These are phyloP conservation scores for Coemansia sp. DNA, from an alignment of 192 early-diverging fungal species.

Conservation along the genomic window DNA sequence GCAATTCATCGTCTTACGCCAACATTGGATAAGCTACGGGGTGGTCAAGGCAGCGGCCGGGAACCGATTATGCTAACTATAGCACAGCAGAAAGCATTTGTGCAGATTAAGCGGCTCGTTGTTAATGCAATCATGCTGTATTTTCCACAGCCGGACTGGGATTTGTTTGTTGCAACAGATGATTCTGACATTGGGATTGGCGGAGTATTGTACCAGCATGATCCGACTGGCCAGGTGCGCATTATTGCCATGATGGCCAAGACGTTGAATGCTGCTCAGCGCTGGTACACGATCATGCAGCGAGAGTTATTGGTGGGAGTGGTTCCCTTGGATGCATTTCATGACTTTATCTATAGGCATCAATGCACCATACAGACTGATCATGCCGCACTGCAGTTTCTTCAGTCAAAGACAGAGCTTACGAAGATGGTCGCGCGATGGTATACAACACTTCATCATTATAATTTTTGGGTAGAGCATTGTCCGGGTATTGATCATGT, in stretches of 20 bases:
- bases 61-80: no score
- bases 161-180: constrained; percentile 1
- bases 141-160: neutral
- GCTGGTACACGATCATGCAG: neutral
- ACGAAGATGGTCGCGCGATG: constrained; percentile 19
- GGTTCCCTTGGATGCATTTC: neutral
- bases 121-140: neutral
- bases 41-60: no score
- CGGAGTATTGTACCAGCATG: neutral
- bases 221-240: no score
- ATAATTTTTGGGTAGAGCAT: neutral
- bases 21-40: no score
- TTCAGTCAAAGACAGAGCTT: neutral
- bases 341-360: constrained; percentile 39
- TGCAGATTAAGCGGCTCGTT: no score
- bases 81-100: no score
- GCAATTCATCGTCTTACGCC: no score
- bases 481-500: neutral
- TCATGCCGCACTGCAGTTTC: constrained; percentile 8
- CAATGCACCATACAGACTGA: constrained; percentile 42
- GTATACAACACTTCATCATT: constrained; percentile 6
- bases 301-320: constrained; percentile 1
- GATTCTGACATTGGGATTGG: constrained; percentile 2
- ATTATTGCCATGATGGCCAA: neutral
- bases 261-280: neutral